Conservation (phyloP, 495 filamentous ascomycete genomes). For the Penicillium mononematosum region DNA sequence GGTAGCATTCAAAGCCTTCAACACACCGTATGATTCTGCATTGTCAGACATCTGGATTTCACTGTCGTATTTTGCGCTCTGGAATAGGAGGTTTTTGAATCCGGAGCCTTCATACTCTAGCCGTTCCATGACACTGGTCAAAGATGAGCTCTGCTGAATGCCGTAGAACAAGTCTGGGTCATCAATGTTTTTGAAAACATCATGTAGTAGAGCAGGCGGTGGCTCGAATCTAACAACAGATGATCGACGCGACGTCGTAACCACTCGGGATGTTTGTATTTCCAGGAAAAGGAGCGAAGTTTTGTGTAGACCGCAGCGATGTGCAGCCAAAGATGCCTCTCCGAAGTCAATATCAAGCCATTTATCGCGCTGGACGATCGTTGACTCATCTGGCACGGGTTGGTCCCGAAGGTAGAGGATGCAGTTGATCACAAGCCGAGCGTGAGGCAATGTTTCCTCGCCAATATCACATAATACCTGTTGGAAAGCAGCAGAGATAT, state of each 20-base stretch:
- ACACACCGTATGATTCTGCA: slow-evolving; percentile 41
- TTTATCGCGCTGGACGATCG: slow-evolving; percentile 69
- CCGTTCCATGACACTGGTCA: slow-evolving; percentile 72
- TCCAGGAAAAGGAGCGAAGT: slow-evolving; percentile 84
- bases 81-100: slow-evolving; percentile 82
- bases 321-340: slow-evolving; percentile 72
- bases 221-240: slow-evolving; percentile 58
- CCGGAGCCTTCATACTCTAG: slow-evolving; percentile 92
- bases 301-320: slow-evolving; percentile 78
- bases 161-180: slow-evolving; percentile 97
- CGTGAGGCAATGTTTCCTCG: slow-evolving; percentile 45
- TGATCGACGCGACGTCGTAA: slow-evolving; percentile 62
- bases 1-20: slow-evolving; percentile 46
- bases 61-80: slow-evolving; percentile 88
- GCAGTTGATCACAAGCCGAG: slow-evolving; percentile 67
- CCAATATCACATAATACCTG: slow-evolving; percentile 28
- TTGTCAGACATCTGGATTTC: slow-evolving; percentile 61
- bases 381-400: slow-evolving; percentile 67
- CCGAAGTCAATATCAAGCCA: slow-evolving; percentile 86
- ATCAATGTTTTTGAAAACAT: slow-evolving; percentile 85
- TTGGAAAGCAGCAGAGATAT: slow-evolving; percentile 48
- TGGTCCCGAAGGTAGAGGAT: slow-evolving; percentile 89
- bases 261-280: slow-evolving; percentile 56
- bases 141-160: slow-evolving; percentile 72
- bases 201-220: slow-evolving; percentile 66